These are phyloP conservation scores for Suhomyces bokatorum DNA, from an alignment of 1,139 yeast genomes.

Conservation along the genomic window DNA sequence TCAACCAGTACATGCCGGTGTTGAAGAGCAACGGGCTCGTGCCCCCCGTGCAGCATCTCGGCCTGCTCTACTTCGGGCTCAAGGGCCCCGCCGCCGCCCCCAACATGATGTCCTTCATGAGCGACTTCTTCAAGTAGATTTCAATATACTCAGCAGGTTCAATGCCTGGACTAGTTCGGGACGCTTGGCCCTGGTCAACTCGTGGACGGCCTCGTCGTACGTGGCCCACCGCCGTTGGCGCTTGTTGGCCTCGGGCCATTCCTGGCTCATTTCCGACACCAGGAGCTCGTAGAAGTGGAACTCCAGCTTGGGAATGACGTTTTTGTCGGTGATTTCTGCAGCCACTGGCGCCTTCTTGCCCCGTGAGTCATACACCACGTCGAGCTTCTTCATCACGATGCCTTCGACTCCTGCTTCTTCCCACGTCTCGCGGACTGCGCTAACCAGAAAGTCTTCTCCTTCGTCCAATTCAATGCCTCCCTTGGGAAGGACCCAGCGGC, in stretches of 20 bases:
- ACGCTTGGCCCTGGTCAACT: constrained; percentile 58
- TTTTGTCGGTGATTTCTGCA: constrained; percentile 39
- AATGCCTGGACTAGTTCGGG: constrained; percentile 71
- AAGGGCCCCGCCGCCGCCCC: constrained; percentile 18
- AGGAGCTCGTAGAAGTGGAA: constrained; percentile 82
- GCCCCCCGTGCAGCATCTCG: constrained; percentile 51
- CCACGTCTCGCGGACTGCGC: constrained; percentile 93
- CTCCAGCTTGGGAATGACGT: constrained; percentile 64
- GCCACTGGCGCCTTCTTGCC: constrained; percentile 58
- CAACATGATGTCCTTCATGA: constrained; percentile 82
- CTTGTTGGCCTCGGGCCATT: constrained; percentile 71
- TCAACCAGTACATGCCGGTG: constrained; percentile 38
- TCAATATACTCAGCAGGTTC: constrained; percentile 46
- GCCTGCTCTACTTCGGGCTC: constrained; percentile 42
- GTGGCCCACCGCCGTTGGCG: constrained; percentile 76
- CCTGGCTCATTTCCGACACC: constrained; percentile 53
- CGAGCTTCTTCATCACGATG: constrained; percentile 52
- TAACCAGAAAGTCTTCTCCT: constrained; percentile 47
- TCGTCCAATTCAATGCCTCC: constrained; percentile 96
- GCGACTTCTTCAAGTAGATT: constrained; percentile 59
- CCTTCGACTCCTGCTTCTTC: constrained; percentile 95
- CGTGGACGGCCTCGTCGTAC: constrained; percentile 69
- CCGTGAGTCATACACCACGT: constrained; percentile 67
- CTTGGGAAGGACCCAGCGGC: constrained; percentile 87
- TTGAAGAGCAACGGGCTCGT: constrained; percentile 35